Evolutionary conservation across 176 grass and related monocot species (phyloP).

Genomic region (Hordeum marinum): DNA sequence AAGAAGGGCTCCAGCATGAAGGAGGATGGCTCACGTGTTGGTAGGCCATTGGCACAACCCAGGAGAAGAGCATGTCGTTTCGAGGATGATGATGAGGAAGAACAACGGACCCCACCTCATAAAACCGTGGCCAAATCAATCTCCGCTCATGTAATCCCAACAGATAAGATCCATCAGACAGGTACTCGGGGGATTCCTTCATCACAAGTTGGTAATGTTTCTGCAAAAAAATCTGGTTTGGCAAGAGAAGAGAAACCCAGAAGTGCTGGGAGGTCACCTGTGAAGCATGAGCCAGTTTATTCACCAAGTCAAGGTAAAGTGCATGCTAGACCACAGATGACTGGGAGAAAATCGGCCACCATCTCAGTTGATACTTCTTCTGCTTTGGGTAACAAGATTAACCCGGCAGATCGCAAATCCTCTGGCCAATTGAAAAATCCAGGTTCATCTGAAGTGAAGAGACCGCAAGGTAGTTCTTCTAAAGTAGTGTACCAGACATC

Average conservation of each 20-base stretch:
- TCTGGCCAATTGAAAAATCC: slow-evolving; percentile 37
- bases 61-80: slow-evolving; percentile 58
- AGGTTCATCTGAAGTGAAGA: slow-evolving; percentile 54
- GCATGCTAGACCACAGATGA: slow-evolving; percentile 36
- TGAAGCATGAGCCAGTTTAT: slow-evolving; percentile 38
- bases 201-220: slow-evolving; percentile 32
- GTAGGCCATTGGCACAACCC: slow-evolving; percentile 34
- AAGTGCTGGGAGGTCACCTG: slow-evolving; percentile 40
- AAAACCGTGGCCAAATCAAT: slow-evolving; percentile 48
- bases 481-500: slow-evolving; percentile 43
- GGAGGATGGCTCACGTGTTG: slow-evolving; percentile 25
- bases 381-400: slow-evolving; percentile 32
- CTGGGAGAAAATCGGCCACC: slow-evolving; percentile 40
- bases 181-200: slow-evolving; percentile 33
- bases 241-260: slow-evolving; percentile 53
- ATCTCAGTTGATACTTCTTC: slow-evolving; percentile 33
- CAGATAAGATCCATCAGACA: slow-evolving; percentile 36
- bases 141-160: slow-evolving; percentile 23
- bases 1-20: slow-evolving; percentile 44
- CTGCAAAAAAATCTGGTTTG: slow-evolving; percentile 37
- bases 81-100: slow-evolving; percentile 71
- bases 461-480: slow-evolving; percentile 49
- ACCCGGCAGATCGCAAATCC: slow-evolving; percentile 42
- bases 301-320: slow-evolving; percentile 50
- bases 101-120: slow-evolving; percentile 59